Evolutionary conservation across 2,329 filamentous ascomycete genomes (phyloP).

Genomic region (Sporothrix phasma): DNA sequence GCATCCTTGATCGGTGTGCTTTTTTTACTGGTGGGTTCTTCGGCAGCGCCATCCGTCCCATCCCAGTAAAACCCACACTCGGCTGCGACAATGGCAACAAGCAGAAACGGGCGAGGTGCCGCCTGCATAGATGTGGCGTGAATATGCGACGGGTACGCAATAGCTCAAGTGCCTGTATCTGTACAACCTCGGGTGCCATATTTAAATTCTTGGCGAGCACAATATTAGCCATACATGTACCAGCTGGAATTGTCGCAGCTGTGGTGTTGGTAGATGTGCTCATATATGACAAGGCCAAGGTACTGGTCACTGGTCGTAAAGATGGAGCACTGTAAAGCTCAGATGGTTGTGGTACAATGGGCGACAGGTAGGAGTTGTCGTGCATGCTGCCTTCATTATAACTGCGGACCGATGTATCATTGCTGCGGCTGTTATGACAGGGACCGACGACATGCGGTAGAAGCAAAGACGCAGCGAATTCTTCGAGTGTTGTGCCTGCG

Average conservation of each 20-base stretch:
- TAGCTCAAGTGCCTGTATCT: slow-evolving; percentile 71
- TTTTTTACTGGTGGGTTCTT: not conserved
- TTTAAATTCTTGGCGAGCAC: slow-evolving; percentile 76
- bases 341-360: slow-evolving; percentile 1
- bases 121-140: slow-evolving; percentile 64
- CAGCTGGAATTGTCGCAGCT: slow-evolving; percentile 18
- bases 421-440: slow-evolving; percentile 2
- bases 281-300: not conserved
- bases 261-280: not conserved
- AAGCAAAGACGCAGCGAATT: slow-evolving; percentile 66
- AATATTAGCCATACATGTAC: slow-evolving; percentile 59
- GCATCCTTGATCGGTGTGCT: slow-evolving; percentile 18
- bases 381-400: not conserved
- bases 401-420: not conserved
- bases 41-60: not conserved
- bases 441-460: slow-evolving; percentile 25
- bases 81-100: slow-evolving; percentile 60
- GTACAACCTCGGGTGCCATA: slow-evolving; percentile 60
- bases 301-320: not conserved
- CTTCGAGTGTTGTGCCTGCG: slow-evolving; percentile 63
- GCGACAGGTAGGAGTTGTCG: slow-evolving; percentile 21
- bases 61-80: slow-evolving; percentile 30
- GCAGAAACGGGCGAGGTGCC: slow-evolving; percentile 68
- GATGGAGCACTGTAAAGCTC: not conserved
- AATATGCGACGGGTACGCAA: slow-evolving; percentile 71